Percentiles rank a stretch among this genome's conserved stretches.
Conservation (phyloP, 140 eudicot species). For the Cichorium intybus region DNA sequence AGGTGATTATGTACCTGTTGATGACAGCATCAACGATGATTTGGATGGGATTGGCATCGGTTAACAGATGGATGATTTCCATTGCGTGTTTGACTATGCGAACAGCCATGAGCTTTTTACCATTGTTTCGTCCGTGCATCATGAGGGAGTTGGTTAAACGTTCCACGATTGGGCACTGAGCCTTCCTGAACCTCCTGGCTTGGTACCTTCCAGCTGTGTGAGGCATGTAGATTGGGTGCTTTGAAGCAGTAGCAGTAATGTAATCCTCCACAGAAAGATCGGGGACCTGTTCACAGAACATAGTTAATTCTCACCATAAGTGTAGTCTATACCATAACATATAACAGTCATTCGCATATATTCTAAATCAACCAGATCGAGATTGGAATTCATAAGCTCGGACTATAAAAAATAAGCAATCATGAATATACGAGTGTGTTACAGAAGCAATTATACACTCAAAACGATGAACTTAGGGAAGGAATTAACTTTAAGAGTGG, state of each 20-base stretch:
- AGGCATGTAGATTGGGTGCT: constrained; percentile 48
- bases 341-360: background rate
- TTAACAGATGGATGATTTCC: constrained; percentile 47
- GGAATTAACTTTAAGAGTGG: background rate
- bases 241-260: constrained; percentile 45
- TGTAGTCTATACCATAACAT: no score
- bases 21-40: constrained; percentile 51
- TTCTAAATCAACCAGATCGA: background rate
- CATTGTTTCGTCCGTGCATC: constrained; percentile 58
- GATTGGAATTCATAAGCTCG: background rate
- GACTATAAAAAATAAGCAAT: background rate
- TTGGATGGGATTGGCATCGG: constrained; percentile 46
- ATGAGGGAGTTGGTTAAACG: constrained; percentile 49
- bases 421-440: background rate
- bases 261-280: constrained; percentile 52
- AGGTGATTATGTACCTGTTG: constrained; percentile 29
- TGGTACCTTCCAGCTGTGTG: constrained; percentile 53
- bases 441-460: background rate
- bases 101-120: constrained; percentile 50
- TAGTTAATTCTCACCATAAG: background rate
- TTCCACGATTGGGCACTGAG: constrained; percentile 53
- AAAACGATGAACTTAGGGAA: background rate
- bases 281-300: constrained; percentile 23
- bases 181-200: constrained; percentile 49
- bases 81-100: constrained; percentile 49